Conservation (phyloP, 1,284 basidiomycete species). For the Schizopora paradoxa region DNA sequence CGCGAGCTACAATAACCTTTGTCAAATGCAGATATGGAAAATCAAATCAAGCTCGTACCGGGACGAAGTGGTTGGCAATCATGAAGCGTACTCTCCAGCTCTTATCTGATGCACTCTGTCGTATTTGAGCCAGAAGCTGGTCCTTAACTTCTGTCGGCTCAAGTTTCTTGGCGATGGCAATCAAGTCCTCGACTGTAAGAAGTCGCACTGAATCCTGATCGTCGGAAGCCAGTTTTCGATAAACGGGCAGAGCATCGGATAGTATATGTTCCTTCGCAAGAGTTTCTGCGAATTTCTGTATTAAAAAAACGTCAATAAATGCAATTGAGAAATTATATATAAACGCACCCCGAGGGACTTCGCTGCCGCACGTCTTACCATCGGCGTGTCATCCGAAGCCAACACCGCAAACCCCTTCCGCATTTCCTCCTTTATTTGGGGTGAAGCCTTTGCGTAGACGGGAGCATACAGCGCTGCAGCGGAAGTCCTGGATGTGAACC, state of each 20-base stretch:
- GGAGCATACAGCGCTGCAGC: slow-evolving; percentile 92
- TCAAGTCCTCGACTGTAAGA: slow-evolving; percentile 93
- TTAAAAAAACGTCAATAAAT: slow-evolving; percentile 17
- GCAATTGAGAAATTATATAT: slow-evolving; percentile 2
- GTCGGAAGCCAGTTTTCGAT: slow-evolving; percentile 91
- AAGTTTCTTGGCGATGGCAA: slow-evolving; percentile 85
- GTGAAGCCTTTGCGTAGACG: slow-evolving; percentile 80
- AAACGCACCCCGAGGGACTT: slow-evolving; percentile 87
- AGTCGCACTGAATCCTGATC: slow-evolving; percentile 98
- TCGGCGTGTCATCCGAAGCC: slow-evolving; percentile 94
- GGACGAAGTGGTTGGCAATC: slow-evolving; percentile 98
- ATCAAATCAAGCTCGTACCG: slow-evolving; percentile 45
- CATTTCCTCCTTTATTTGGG: slow-evolving; percentile 81
- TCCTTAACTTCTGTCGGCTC: slow-evolving; percentile 86
- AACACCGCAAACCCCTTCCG: slow-evolving; percentile 83
- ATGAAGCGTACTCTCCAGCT: slow-evolving; percentile 99
- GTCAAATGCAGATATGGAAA: slow-evolving; percentile 7
- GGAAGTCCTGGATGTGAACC: slow-evolving; percentile 99
- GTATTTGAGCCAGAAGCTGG: slow-evolving; percentile 84
- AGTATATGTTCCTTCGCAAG: slow-evolving; percentile 77
- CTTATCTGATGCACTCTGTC: slow-evolving; percentile 88
- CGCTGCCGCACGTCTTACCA: slow-evolving; percentile 96
- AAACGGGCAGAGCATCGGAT: slow-evolving; percentile 87
- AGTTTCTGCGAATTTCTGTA: slow-evolving; percentile 72
- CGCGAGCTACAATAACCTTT: slow-evolving; percentile 57